Conservation (phyloP, 2,329 filamentous ascomycete genomes). For the Shiraia bambusicola region DNA sequence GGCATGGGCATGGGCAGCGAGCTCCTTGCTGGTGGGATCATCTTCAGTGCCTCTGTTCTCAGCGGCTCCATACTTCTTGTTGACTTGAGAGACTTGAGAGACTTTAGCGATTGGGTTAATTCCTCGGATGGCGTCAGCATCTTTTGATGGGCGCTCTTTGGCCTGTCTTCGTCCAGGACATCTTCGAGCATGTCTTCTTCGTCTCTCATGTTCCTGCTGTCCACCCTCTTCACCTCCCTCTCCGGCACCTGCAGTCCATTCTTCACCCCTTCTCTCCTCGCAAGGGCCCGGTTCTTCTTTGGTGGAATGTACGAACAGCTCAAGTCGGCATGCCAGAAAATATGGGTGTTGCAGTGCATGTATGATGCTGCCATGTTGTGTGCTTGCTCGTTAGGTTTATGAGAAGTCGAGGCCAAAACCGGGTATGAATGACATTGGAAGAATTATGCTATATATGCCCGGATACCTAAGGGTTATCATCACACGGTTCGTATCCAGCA, state of each 20-base stretch:
- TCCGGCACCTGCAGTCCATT: constrained; percentile 7
- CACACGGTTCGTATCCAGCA: too few relatives aligned
- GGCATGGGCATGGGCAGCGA: background rate
- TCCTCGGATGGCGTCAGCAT: background rate
- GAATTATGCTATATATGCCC: constrained; percentile 1
- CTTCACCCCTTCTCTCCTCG: constrained; percentile 1
- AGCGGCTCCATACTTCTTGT: too few relatives aligned
- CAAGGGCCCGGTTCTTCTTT: constrained; percentile 2
- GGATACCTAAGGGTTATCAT: background rate
- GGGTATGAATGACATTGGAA: background rate
- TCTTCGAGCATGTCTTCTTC: background rate
- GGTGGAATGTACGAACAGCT: constrained; percentile 7
- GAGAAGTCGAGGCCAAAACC: too few relatives aligned
- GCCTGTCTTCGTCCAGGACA: background rate
- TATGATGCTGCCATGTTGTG: constrained; percentile 6
- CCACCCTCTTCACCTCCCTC: constrained; percentile 5
- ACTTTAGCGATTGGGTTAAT: background rate
- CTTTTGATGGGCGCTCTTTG: constrained; percentile 1
- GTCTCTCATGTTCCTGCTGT: constrained; percentile 7
- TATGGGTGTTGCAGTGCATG: constrained; percentile 9
- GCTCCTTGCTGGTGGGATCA: background rate
- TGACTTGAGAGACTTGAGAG: too few relatives aligned
- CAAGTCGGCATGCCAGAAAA: constrained; percentile 9
- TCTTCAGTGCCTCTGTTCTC: background rate
- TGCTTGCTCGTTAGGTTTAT: too few relatives aligned